Evolutionary conservation across 192 early-diverging fungal species (phyloP).

Genomic region (Dissophora globulifera): DNA sequence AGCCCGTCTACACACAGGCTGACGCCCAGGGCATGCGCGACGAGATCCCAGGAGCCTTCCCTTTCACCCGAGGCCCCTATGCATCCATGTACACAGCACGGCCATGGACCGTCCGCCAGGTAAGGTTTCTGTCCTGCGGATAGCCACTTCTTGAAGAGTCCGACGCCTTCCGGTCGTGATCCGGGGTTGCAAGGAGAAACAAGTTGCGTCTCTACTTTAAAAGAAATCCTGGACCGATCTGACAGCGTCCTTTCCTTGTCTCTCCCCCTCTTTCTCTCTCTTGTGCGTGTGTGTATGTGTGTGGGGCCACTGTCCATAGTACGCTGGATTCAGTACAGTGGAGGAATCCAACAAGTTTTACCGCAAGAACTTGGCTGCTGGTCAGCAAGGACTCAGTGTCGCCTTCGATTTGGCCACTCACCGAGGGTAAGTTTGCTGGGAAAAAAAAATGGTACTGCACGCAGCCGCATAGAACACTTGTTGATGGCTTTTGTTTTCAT

Average conservation of each 20-base stretch:
- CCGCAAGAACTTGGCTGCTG: slow-evolving; percentile 86
- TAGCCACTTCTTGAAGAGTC: too few species aligned
- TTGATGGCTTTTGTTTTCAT: too few species aligned
- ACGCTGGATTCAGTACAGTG: slow-evolving; percentile 93
- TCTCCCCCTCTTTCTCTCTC: too few species aligned
- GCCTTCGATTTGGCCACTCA: slow-evolving; percentile 94
- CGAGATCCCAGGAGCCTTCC: slow-evolving; percentile 86
- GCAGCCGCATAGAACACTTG: too few species aligned
- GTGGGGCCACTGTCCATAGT: slow-evolving; percentile 54
- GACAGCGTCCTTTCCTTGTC: too few species aligned
- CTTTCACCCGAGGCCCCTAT: slow-evolving; percentile 87
- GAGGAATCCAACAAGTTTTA: slow-evolving; percentile 92
- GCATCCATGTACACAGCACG: slow-evolving; percentile 87
- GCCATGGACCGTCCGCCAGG: slow-evolving; percentile 90
- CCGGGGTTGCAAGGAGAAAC: too few species aligned
- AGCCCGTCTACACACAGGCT: slow-evolving; percentile 85
- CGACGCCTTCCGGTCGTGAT: too few species aligned
- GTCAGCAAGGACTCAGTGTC: slow-evolving; percentile 88
- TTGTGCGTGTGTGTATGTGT: too few species aligned
- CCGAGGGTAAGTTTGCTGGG: slow-evolving; percentile 78
- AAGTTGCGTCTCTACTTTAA: too few species aligned
- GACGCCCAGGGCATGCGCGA: slow-evolving; percentile 69
- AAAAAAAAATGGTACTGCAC: too few species aligned
- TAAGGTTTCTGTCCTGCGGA: slow-evolving; percentile 22
- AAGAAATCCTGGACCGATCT: too few species aligned